Conservation (phyloP, 2,329 filamentous ascomycete genomes). For the Colletotrichum graminicola region DNA sequence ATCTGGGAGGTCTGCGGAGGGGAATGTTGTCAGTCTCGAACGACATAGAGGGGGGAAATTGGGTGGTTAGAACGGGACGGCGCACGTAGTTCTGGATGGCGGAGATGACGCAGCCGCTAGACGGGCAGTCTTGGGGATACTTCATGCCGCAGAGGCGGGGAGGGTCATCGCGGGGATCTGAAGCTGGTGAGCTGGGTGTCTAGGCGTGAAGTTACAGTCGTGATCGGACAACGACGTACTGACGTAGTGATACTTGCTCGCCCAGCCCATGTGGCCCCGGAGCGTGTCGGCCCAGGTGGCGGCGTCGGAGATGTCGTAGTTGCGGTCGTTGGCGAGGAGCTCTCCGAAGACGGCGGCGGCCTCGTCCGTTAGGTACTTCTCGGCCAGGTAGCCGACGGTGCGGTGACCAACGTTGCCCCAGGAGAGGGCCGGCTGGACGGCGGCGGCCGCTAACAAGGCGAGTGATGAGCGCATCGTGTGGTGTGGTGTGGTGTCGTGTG, state of each 20-base stretch:
- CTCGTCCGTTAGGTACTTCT: constrained; percentile 39
- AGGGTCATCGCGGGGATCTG: constrained; percentile 39
- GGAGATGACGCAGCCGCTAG: constrained; percentile 41
- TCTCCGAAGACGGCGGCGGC: constrained; percentile 36
- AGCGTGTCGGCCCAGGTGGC: constrained; percentile 42
- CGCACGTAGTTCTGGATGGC: constrained; percentile 40
- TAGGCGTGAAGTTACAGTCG: neutral
- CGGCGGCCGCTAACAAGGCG: constrained; percentile 15
- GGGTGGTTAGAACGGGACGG: neutral
- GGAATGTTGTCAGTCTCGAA: neutral
- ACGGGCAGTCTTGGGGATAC: constrained; percentile 41
- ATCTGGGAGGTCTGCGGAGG: constrained; percentile 32
- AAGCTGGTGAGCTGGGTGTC: neutral
- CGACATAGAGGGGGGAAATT: neutral
- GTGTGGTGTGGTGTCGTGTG: neutral
- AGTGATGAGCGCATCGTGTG: constrained; percentile 26
- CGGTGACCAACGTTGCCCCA: constrained; percentile 42
- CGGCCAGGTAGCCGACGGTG: constrained; percentile 42
- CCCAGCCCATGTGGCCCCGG: constrained; percentile 40
- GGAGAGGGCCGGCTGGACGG: constrained; percentile 13
- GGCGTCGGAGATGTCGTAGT: constrained; percentile 42
- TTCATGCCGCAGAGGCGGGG: constrained; percentile 41
- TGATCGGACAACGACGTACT: constrained; percentile 11
- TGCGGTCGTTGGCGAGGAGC: constrained; percentile 40
- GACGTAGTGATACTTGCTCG: constrained; percentile 43